A percentile compares a stretch with the other conserved stretches of the same genome.
Conservation (phyloP, 257 asterid genomes). For the Nicotiana sylvestris region DNA sequence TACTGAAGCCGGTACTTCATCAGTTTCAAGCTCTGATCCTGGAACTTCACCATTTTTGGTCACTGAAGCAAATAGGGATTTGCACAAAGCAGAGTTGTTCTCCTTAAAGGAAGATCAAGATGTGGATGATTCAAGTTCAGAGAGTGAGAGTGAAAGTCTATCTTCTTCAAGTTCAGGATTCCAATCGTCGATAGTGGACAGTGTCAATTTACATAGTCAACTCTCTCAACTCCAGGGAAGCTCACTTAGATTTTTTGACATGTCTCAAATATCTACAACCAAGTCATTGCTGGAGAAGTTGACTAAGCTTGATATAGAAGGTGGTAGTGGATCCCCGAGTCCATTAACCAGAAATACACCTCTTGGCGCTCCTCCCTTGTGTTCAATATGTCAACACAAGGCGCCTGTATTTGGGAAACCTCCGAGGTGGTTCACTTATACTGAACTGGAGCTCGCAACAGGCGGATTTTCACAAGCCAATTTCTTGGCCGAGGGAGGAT, state of each 20-base stretch:
- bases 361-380: constrained; percentile 82
- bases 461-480: constrained; percentile 83
- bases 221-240: constrained; percentile 41
- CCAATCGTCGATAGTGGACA: constrained; percentile 85
- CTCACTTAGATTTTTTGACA: constrained; percentile 36
- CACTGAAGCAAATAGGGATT: constrained; percentile 28
- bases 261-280: constrained; percentile 33
- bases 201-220: constrained; percentile 37
- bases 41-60: constrained; percentile 79
- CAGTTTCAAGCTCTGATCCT: constrained; percentile 90
- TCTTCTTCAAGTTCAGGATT: constrained; percentile 67
- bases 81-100: constrained; percentile 45
- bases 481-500: constrained; percentile 94
- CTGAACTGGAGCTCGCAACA: constrained; percentile 85
- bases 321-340: constrained; percentile 52
- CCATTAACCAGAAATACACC: constrained; percentile 49
- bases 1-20: constrained; percentile 83
- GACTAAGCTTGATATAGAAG: constrained; percentile 55
- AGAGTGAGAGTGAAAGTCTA: constrained; percentile 59
- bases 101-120: constrained; percentile 39
- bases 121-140: constrained; percentile 62
- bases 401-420: constrained; percentile 94
- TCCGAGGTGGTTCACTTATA: constrained; percentile 79
- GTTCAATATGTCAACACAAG: constrained; percentile 93
- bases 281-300: constrained; percentile 58